Evolutionary conservation across 1,139 yeast species (phyloP).

Genomic region (Protomyces arabidopsidicola): DNA sequence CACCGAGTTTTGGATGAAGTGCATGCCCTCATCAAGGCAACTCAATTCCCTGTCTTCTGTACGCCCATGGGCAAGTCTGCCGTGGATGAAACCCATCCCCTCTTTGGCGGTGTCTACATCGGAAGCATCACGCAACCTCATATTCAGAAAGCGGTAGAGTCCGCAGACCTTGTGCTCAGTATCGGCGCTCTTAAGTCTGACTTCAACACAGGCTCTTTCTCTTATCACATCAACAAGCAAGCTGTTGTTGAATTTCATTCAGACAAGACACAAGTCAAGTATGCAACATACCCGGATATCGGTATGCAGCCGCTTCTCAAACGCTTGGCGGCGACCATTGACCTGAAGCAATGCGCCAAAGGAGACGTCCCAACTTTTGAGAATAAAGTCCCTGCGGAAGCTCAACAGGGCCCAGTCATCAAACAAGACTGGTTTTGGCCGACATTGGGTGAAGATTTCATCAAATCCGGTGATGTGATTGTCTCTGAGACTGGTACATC

Average conservation of each 20-base stretch:
- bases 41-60: conserved; percentile 47
- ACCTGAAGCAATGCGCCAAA: conserved; percentile 38
- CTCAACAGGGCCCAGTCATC: conserved; percentile 33
- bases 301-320: conserved; percentile 42
- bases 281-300: conserved; percentile 37
- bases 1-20: conserved; percentile 47
- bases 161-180: conserved; percentile 42
- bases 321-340: conserved; percentile 41
- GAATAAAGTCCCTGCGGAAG: conserved; percentile 27
- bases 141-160: conserved; percentile 42
- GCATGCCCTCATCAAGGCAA: conserved; percentile 46
- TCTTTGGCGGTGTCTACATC: conserved; percentile 61
- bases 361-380: conserved; percentile 26
- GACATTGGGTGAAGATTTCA: conserved; percentile 37
- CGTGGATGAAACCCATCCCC: conserved; percentile 56
- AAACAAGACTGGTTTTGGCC: conserved; percentile 34
- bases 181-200: conserved; percentile 45
- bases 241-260: conserved; percentile 44
- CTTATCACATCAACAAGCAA: conserved; percentile 41
- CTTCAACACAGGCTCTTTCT: conserved; percentile 46
- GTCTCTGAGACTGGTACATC: conserved; percentile 76
- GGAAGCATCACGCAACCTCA: conserved; percentile 51
- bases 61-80: conserved; percentile 53
- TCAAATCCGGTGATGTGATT: conserved; percentile 60
- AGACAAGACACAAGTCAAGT: conserved; percentile 48